Evolutionary conservation across 2,329 filamentous ascomycete genomes (phyloP).

Genomic region (Fusarium paranaense): DNA sequence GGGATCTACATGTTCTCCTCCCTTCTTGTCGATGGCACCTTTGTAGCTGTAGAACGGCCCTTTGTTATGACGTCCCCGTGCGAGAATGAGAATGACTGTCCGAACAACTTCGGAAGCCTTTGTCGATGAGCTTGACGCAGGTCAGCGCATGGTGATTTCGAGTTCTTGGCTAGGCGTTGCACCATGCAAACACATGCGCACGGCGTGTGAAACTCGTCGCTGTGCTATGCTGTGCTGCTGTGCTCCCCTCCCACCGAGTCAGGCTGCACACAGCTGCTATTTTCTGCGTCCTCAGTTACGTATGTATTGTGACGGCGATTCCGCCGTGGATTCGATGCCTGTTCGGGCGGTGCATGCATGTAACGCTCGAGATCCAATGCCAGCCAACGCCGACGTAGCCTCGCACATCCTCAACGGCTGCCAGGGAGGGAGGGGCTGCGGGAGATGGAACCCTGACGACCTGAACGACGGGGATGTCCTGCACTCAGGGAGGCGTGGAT

Average conservation of each 20-base stretch:
- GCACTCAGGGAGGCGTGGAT: neutral
- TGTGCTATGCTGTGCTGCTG: neutral
- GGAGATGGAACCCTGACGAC: conserved; percentile 11
- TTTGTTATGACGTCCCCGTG: conserved; percentile 26
- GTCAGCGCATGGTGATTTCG: conserved; percentile 1
- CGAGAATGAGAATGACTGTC: conserved; percentile 3
- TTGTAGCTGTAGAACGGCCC: conserved; percentile 6
- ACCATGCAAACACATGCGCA: conserved; percentile 1
- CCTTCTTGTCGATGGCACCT: conserved; percentile 13
- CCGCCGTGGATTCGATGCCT: neutral
- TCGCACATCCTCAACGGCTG: conserved; percentile 21
- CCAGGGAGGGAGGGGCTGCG: conserved; percentile 11
- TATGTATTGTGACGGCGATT: conserved; percentile 2
- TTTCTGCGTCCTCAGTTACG: conserved; percentile 24
- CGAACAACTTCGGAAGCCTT: conserved; percentile 20
- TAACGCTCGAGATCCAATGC: conserved; percentile 12
- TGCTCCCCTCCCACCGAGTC: conserved; percentile 11
- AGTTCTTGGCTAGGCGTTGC: conserved; percentile 11
- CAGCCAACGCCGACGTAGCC: neutral
- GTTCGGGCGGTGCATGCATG: conserved; percentile 12
- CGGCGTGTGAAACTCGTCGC: neutral
- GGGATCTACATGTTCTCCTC: conserved; percentile 25
- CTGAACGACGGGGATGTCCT: conserved; percentile 4
- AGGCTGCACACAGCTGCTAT: conserved; percentile 21
- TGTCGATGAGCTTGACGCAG: neutral